Conservation (phyloP, 2,329 filamentous ascomycete genomes). For the Colletotrichum echinochloae region DNA sequence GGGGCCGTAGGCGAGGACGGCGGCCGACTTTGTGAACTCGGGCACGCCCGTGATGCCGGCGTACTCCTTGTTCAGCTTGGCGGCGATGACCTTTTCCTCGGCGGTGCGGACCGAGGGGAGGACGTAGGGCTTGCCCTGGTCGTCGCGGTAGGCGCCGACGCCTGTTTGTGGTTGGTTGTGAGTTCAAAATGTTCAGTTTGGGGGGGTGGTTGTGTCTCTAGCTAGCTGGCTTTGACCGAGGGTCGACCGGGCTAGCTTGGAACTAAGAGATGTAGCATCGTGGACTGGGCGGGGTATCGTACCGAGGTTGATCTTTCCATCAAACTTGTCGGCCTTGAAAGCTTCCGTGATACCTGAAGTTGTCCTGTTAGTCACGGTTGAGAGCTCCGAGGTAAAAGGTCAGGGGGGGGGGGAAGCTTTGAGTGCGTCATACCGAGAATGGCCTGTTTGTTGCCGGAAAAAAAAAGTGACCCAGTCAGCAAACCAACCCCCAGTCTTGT, state of each 20-base stretch:
- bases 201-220: not conserved
- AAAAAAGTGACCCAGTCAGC: conserved; percentile 43
- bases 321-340: conserved; percentile 95
- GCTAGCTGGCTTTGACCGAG: conserved; percentile 14
- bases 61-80: conserved; percentile 94
- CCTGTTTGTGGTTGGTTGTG: conserved; percentile 62
- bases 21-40: conserved; percentile 92
- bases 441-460: conserved; percentile 63
- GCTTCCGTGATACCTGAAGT: conserved; percentile 92
- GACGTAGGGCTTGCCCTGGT: conserved; percentile 97
- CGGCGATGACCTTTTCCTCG: conserved; percentile 85
- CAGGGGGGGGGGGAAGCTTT: conserved; percentile 14
- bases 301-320: conserved; percentile 98
- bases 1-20: conserved; percentile 88
- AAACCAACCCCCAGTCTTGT: not conserved
- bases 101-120: conserved; percentile 92
- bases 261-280: conserved; percentile 10
- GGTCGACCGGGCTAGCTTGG: conserved; percentile 6
- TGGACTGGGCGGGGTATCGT: conserved; percentile 54
- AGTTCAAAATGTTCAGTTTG: conserved; percentile 1
- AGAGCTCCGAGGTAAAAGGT: not conserved
- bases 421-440: conserved; percentile 74
- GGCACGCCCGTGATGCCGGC: conserved; percentile 97
- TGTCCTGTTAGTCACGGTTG: conserved; percentile 43
- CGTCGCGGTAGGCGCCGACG: conserved; percentile 98